A percentile compares a stretch with the other conserved stretches of the same genome.
These are phyloP conservation scores for Cardamine occulta DNA, from an alignment of 345 rosid genomes.

Conservation along the genomic window DNA sequence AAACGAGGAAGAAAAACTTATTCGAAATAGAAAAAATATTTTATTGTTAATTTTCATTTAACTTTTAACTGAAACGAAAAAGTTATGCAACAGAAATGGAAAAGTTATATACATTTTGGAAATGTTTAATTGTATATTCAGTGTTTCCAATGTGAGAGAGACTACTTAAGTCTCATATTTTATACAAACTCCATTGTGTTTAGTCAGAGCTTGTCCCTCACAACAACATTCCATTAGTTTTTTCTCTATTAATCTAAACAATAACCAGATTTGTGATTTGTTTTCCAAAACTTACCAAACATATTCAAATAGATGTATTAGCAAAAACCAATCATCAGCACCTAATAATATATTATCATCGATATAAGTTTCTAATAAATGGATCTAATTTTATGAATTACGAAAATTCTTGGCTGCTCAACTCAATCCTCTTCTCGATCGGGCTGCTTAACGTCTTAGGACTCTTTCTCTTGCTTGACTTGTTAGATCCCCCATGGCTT, in stretches of 20 bases:
- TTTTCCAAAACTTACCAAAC: slow-evolving; percentile 12
- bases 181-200: not conserved
- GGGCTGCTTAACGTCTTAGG: not conserved
- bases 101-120: not conserved
- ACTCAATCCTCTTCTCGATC: slow-evolving; percentile 21
- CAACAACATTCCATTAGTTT: slow-evolving; percentile 17
- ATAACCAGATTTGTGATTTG: not conserved
- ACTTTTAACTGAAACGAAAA: not conserved
- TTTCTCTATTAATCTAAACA: slow-evolving; percentile 1
- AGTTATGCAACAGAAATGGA: not conserved
- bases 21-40: not conserved
- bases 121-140: not conserved
- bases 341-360: not conserved
- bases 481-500: slow-evolving; percentile 8
- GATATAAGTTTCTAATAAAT: not conserved
- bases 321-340: slow-evolving; percentile 5
- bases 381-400: not conserved
- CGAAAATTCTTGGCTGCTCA: not conserved
- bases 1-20: not conserved
- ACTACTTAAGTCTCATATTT: not conserved
- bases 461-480: slow-evolving; percentile 17
- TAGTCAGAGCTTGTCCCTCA: slow-evolving; percentile 32
- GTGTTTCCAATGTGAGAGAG: slow-evolving; percentile 1
- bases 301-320: not conserved
- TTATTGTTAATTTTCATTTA: not conserved